Conservation (phyloP, 257 asterid genomes). For the Solanum tarijense region DNA sequence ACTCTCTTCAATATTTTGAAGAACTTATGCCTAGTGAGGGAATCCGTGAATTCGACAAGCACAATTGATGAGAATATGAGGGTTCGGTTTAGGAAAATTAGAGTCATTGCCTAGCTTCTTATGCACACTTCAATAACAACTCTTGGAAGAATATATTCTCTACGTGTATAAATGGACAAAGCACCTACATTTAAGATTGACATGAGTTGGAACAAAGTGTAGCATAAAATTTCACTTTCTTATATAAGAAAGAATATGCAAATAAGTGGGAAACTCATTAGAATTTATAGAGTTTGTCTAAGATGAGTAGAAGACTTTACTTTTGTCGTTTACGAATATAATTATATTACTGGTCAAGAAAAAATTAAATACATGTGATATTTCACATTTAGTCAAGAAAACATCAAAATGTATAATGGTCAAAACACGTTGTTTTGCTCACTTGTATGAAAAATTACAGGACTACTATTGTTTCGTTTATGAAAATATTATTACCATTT, state of each 20-base stretch:
- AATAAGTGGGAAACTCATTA: not conserved
- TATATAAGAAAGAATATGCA: not conserved
- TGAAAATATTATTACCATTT: not conserved
- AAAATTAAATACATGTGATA: not conserved
- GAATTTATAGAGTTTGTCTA: not conserved
- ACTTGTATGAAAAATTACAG: not conserved
- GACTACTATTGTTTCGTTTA: not conserved
- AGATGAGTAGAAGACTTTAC: not conserved
- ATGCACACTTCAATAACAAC: not conserved
- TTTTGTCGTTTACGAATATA: too few relatives aligned
- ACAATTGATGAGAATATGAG: not conserved
- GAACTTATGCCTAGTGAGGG: conserved; percentile 14
- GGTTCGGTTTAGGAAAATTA: not conserved
- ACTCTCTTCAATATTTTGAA: conserved; percentile 29
- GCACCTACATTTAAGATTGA: not conserved
- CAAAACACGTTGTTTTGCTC: not conserved
- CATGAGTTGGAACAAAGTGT: not conserved
- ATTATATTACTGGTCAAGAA: not conserved
- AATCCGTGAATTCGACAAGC: not conserved
- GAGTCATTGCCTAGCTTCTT: not conserved
- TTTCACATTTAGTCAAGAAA: not conserved
- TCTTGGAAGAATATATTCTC: not conserved
- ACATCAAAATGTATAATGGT: not conserved
- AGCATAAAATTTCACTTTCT: not conserved
- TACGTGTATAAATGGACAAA: not conserved